These are phyloP conservation scores for Aspergillus wentii DNA, from an alignment of 495 filamentous ascomycete genomes.

Conservation along the genomic window DNA sequence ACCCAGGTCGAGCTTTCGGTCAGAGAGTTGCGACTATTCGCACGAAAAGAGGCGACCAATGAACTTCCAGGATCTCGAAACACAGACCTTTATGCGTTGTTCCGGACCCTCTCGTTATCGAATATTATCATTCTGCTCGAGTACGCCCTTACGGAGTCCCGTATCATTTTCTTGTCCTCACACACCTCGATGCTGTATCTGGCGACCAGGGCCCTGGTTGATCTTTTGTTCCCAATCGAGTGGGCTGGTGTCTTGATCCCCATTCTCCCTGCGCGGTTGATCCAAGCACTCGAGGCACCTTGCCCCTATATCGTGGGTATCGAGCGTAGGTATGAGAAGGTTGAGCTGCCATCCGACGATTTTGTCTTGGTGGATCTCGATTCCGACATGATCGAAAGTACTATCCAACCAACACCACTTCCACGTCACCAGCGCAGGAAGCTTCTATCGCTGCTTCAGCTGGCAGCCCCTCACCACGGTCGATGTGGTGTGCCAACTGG, in stretches of 20 bases:
- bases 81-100: constrained; percentile 90
- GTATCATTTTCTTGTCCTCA: constrained; percentile 93
- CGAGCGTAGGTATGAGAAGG: constrained; percentile 86
- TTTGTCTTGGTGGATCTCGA: constrained; percentile 94
- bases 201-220: constrained; percentile 75
- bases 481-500: constrained; percentile 81
- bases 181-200: constrained; percentile 96
- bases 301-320: constrained; percentile 97
- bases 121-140: constrained; percentile 93
- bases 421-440: constrained; percentile 89
- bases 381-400: constrained; percentile 80
- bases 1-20: constrained; percentile 93
- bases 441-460: constrained; percentile 78
- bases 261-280: constrained; percentile 77
- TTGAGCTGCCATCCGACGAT: constrained; percentile 92
- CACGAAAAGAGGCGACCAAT: constrained; percentile 87
- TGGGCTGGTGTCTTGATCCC: constrained; percentile 95
- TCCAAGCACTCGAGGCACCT: constrained; percentile 88
- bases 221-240: constrained; percentile 81
- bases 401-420: constrained; percentile 63
- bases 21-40: constrained; percentile 85
- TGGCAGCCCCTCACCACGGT: constrained; percentile 85
- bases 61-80: constrained; percentile 90
- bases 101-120: constrained; percentile 79
- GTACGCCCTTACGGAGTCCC: constrained; percentile 86